Evolutionary conservation across 1,139 yeast genomes (phyloP), one percentile per base, ranked within the genome.

Genomic region (Nadsonia starkeyi-henricii): DNA sequence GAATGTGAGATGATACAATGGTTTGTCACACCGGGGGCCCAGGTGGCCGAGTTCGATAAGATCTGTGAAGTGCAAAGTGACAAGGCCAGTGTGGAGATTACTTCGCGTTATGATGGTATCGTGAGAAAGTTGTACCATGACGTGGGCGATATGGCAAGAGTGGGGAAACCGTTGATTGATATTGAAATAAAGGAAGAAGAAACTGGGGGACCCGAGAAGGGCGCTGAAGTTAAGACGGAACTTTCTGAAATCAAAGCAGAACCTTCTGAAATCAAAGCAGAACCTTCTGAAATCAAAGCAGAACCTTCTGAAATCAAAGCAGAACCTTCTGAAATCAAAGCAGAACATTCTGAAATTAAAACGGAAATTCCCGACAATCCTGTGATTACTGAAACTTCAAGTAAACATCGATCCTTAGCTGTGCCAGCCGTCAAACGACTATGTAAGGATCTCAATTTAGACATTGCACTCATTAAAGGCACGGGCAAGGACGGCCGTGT

Each of bases 1-100:
- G 68, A 64, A 47, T 64, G 68, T 50, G 68, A 64, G 51, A 65
- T 64, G 17, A 64, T 64, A 45, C 68, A 64, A 51, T 64, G 68
- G 68, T 62, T 63, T 52, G 65, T 64, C 3, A 64, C 63, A 52
- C 66, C 67, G 8, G 65, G 66, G 4, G 65, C 66, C 17, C 53
- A 58, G 18, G 59, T 64, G 42, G 66, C 62, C 43, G 66, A 64
- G 52, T 64, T 64, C 48, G 68, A 64, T 46, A 63, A 63, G 12
- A 59, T 64, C 21, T 64, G 67, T 50, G 68, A 64, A 50, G 66
- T 64, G 37, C 68, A 64, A 52, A 56, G 62, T 44, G 68, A 64
- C 48, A 64, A 64, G 53, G 68, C 68, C 37, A 58, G 64, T 5
- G 68, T 64, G 8, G 67, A 64, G 47, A 64, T 64, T 47, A 63